These are phyloP conservation scores for Plasmodium knowlesi DNA, from an alignment of 169 alveolate genomes.

Conservation along the genomic window DNA sequence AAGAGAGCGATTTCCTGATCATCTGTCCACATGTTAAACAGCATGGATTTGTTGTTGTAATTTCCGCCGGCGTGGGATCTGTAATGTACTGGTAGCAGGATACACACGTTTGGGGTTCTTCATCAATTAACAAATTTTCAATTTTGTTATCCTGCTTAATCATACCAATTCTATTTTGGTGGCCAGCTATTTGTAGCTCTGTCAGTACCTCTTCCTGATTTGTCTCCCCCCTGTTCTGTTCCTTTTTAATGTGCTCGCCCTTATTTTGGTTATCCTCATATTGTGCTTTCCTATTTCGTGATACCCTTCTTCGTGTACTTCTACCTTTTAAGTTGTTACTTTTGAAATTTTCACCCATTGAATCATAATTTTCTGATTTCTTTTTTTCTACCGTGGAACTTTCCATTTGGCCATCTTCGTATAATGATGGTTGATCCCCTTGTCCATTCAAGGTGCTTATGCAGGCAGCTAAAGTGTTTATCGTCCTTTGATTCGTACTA, in stretches of 20 bases:
- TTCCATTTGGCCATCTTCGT: conserved; percentile 6
- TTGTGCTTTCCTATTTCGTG: not conserved
- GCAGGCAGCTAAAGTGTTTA: conserved; percentile 1
- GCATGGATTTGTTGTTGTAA: not conserved
- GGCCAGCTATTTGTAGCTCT: not conserved
- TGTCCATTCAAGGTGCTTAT: conserved; percentile 5
- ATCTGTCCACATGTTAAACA: conserved; percentile 63
- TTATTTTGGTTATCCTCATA: not conserved
- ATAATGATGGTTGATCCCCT: not conserved
- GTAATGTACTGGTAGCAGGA: conserved; percentile 66
- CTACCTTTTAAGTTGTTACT: not conserved
- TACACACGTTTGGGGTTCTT: conserved; percentile 47
- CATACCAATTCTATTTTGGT: not conserved
- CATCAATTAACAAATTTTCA: not conserved
- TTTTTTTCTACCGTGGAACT: not conserved
- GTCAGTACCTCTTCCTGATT: not conserved
- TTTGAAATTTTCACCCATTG: not conserved
- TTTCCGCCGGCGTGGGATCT: not conserved
- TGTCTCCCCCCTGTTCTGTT: not conserved
- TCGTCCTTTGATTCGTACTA: conserved; percentile 9
- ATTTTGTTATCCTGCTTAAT: not conserved
- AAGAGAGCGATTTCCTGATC: conserved; percentile 59
- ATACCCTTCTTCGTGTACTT: not conserved
- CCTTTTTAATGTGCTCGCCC: not conserved
- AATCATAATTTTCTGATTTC: not conserved